These are phyloP conservation scores for Neoboletus magnificus DNA, from an alignment of 768 basidiomycete genomes.

Conservation along the genomic window DNA sequence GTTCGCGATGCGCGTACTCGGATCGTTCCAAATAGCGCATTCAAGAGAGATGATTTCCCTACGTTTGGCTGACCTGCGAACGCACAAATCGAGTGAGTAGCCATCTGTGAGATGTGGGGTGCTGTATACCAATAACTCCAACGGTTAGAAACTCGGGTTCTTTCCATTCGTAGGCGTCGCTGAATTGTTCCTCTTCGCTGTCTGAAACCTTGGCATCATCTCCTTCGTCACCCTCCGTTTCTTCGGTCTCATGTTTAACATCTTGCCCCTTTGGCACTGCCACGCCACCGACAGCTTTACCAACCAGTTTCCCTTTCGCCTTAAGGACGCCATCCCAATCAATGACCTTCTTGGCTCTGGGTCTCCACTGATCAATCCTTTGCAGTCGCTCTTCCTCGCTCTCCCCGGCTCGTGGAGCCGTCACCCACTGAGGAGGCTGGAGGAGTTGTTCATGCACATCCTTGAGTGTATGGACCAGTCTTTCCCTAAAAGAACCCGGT, in stretches of 20 bases:
- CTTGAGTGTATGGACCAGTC: slow-evolving; percentile 62
- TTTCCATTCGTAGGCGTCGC: slow-evolving; percentile 22
- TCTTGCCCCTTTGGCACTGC: slow-evolving; percentile 31
- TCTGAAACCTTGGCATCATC: slow-evolving; percentile 4
- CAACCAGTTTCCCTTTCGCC: slow-evolving; percentile 43
- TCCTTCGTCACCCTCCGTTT: slow-evolving; percentile 23
- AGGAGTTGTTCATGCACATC: slow-evolving; percentile 66
- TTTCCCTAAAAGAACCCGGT: slow-evolving; percentile 58
- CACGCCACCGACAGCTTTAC: slow-evolving; percentile 43
- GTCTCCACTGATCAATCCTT: slow-evolving; percentile 59
- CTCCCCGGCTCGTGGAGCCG: slow-evolving; percentile 33
- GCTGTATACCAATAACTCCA: slow-evolving; percentile 64
- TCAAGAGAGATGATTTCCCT: slow-evolving; percentile 89
- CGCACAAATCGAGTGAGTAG: not conserved
- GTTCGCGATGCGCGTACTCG: slow-evolving; percentile 82
- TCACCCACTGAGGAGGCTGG: slow-evolving; percentile 59
- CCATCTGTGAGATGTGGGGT: not conserved
- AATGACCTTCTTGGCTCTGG: slow-evolving; percentile 58
- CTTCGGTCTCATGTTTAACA: not conserved
- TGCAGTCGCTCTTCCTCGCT: slow-evolving; percentile 45
- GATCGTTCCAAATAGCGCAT: slow-evolving; percentile 79
- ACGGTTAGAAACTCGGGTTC: slow-evolving; percentile 69
- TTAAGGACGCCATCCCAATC: slow-evolving; percentile 69
- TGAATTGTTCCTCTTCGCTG: slow-evolving; percentile 13
- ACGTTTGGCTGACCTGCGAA: slow-evolving; percentile 86